Base-by-base conservation (phyloP, 495 filamentous ascomycete species). In the Penicillium pulvis region DNA sequence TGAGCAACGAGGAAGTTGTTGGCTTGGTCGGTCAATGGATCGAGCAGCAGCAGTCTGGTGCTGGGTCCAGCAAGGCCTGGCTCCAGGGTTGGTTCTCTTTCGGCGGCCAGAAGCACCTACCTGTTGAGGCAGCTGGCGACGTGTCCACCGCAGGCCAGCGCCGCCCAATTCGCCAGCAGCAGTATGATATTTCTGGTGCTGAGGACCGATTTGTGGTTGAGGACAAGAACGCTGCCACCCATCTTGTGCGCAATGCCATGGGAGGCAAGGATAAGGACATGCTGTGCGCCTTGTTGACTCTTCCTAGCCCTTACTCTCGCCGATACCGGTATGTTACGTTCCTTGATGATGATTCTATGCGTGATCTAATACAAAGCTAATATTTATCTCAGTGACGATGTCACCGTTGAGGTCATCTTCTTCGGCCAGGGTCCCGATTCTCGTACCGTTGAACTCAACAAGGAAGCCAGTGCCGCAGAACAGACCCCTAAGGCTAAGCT, bases 401-500 rank as follows among this genome's bases (percentile, higher is more conserved):
- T 98, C 46, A 98, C 94, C 0, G 95, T 98, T 26, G 92, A 98
- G 75, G 94, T 98, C 43, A 95, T 98, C 69, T 98, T 98, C 83
- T 98, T 98, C 66, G 94, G 94, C 41, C 83, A 96, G 44, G 84
- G 87, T 23, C 64, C 73, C n/a, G 83, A 90, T 56, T 85, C 79
- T 59, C 90, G 92, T 20, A 86, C 88, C 54, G 86, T 98, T 4
- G 81, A 87, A 5, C 70, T 93, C 35, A 98, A 97, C 74, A 75
- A 86, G 63, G 94, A 97, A 66, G 94, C 93, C 3, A 95, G 86
- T 54, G 91, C 90, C 33, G 67, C 81, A 5, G 75, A 74, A 55
- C 71, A 75, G 4, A 87, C 51, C 16, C 52, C 48, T 10, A 55
- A 59, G 43, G 56, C 60, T 17, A 62, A 58, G 48, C 51, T 63